These are phyloP conservation scores for Podaxis rugospora DNA, from an alignment of 768 basidiomycete species.

Conservation along the genomic window DNA sequence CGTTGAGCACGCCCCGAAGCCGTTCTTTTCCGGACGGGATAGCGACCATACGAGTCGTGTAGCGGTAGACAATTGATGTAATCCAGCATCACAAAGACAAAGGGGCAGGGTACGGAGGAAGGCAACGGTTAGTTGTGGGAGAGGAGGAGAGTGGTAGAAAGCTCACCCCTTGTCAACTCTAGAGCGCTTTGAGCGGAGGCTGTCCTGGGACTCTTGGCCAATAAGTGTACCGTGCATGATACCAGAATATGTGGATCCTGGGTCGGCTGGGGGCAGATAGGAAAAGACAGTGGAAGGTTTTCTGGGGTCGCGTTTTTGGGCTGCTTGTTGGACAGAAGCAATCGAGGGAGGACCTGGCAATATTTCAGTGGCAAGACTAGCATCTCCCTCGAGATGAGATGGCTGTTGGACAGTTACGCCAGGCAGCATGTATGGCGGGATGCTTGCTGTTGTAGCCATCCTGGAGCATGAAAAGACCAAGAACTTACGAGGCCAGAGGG, in stretches of 20 bases:
- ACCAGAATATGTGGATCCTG: slow-evolving; percentile 84
- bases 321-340: slow-evolving; percentile 62
- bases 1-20: slow-evolving; percentile 68
- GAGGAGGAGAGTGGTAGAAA: slow-evolving; percentile 16
- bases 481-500: slow-evolving; percentile 22
- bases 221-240: slow-evolving; percentile 63
- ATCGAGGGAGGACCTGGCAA: slow-evolving; percentile 83
- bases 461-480: slow-evolving; percentile 21
- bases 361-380: slow-evolving; percentile 83
- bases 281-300: slow-evolving; percentile 67
- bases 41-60: slow-evolving; percentile 18
- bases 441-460: slow-evolving; percentile 72
- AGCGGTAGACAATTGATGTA: slow-evolving; percentile 20
- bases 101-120: slow-evolving; percentile 12
- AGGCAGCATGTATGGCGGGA: slow-evolving; percentile 69
- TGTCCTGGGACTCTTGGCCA: slow-evolving; percentile 62
- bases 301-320: slow-evolving; percentile 76
- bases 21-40: slow-evolving; percentile 34
- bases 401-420: slow-evolving; percentile 73
- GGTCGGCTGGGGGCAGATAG: slow-evolving; percentile 81
- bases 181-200: slow-evolving; percentile 67
- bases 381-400: slow-evolving; percentile 78
- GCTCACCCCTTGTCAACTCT: slow-evolving; percentile 72
- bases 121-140: slow-evolving; percentile 17
- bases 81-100: slow-evolving; percentile 15